Conservation (phyloP, 2,329 filamentous ascomycete species). For the Colletotrichum eremochloae region DNA sequence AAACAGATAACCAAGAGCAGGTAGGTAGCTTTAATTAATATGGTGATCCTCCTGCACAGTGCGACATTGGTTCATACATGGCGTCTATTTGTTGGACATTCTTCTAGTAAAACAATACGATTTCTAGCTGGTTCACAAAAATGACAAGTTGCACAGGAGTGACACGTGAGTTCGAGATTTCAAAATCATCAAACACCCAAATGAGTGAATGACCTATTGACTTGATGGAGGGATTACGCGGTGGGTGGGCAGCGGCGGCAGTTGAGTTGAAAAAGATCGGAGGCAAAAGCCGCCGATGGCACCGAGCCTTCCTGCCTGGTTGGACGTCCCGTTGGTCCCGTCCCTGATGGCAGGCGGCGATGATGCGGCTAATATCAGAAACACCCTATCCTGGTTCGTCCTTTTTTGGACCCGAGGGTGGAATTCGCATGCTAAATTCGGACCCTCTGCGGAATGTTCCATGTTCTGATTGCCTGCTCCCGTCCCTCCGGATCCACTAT, state of each 20-base stretch:
- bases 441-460: conserved; percentile 37
- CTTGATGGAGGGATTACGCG: background rate
- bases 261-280: conserved; percentile 16
- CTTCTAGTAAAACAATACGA: background rate
- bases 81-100: background rate
- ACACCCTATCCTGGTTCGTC: conserved; percentile 16
- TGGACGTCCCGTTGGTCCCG: conserved; percentile 4
- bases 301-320: conserved; percentile 5
- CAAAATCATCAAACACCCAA: background rate
- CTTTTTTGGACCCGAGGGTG: background rate
- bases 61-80: background rate
- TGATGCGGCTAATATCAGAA: conserved; percentile 37
- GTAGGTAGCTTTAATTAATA: background rate
- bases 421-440: conserved; percentile 29
- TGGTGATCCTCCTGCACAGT: background rate
- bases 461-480: conserved; percentile 35
- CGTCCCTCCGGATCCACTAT: conserved; percentile 29
- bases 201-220: background rate
- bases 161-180: background rate
- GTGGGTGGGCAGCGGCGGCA: conserved; percentile 19
- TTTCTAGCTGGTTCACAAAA: background rate
- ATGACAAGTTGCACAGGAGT: background rate
- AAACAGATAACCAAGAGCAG: background rate
- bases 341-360: conserved; percentile 16
- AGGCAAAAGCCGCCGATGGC: conserved; percentile 26